A percentile compares a stretch with the other conserved stretches of the same genome.
Conservation (phyloP, 768 basidiomycete genomes). For the Epithele typhae region DNA sequence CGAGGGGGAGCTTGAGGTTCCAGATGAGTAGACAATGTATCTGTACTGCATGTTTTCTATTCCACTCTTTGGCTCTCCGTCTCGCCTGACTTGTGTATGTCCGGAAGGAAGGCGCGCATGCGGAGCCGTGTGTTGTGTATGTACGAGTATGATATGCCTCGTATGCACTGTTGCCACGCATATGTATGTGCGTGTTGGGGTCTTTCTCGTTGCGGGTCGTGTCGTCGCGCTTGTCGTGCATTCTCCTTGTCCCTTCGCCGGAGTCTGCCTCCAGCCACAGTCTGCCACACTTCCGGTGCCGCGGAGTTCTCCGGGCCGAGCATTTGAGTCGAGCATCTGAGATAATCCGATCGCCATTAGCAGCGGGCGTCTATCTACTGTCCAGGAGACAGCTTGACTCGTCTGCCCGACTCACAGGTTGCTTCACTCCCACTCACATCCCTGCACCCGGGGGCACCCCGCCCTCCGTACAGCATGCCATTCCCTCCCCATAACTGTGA, state of each 20-base stretch:
- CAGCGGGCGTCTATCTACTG: conserved; percentile 9
- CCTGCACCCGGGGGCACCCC: neutral
- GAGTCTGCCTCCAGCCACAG: too few relatives aligned
- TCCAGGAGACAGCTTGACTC: conserved; percentile 4
- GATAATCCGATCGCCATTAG: conserved; percentile 12
- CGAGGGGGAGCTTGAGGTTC: conserved; percentile 80
- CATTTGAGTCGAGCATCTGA: conserved; percentile 4
- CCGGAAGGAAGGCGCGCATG: neutral
- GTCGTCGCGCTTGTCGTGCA: too few relatives aligned
- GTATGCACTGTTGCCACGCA: neutral
- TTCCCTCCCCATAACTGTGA: conserved; percentile 27
- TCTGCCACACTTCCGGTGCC: too few relatives aligned
- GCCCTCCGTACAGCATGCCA: conserved; percentile 15
- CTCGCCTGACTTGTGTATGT: neutral
- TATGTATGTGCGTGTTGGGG: neutral
- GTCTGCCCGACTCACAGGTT: neutral
- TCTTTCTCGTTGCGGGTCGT: too few relatives aligned
- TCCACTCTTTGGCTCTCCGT: conserved; percentile 6
- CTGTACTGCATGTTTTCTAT: conserved; percentile 13
- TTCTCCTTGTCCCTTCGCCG: too few relatives aligned
- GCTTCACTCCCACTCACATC: conserved; percentile 3
- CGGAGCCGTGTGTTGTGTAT: neutral
- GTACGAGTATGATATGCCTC: neutral
- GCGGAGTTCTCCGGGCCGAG: too few relatives aligned
- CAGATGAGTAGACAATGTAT: conserved; percentile 62